Base-by-base conservation (phyloP, 805 yeast genomes). In the Teunomyces gatunensis region DNA sequence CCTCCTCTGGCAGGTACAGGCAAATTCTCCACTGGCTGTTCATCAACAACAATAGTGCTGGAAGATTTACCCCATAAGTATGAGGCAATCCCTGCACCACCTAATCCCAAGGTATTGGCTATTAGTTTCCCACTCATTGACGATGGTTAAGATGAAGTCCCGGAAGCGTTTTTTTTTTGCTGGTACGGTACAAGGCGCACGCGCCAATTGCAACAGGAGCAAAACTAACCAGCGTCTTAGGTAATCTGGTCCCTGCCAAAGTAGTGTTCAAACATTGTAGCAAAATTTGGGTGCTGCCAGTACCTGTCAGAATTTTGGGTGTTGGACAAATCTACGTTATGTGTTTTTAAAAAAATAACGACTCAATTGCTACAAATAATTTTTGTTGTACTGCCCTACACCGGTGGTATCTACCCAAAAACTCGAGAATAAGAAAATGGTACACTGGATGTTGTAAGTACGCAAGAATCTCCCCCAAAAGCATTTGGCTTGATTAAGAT, bases 31-130 rank as follows among this genome's bases (percentile, higher is more conserved):
- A 43, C 45, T 5, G 52, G 30, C 18, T 51, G 47, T 6, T 51
- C 52, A 1, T 54, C 47, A 12, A 51, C 33, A 12, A 50, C 43
- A 1, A 50, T 45, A 5, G 64, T 58, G 0, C 63, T 30, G 7
- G 64, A 54, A 6, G 71, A 59, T 25, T 57, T 54, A 28, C 76
- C 77, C 72, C 71, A 68, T 50, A 72, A 70, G 51, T 60, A 73
- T 2, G 75, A 69, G 15, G 63, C 74, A 29, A 71, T 53, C 7
- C 77, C 76, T 6, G 71, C 63, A 23, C 66, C 57, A 10, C 75
- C 69, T 12, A 69, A 42, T 5, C 74, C 77, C n/a, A 65, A 45
- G 11, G 70, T 52, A 50, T 57, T 56, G 25, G 63, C 46, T 39
- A 67, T 40, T 20, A 63, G 44, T 47, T 68, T 71, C 28, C 64